Evolutionary conservation across 2,329 filamentous ascomycete species (phyloP).

Genomic region (Periconia sp.): DNA sequence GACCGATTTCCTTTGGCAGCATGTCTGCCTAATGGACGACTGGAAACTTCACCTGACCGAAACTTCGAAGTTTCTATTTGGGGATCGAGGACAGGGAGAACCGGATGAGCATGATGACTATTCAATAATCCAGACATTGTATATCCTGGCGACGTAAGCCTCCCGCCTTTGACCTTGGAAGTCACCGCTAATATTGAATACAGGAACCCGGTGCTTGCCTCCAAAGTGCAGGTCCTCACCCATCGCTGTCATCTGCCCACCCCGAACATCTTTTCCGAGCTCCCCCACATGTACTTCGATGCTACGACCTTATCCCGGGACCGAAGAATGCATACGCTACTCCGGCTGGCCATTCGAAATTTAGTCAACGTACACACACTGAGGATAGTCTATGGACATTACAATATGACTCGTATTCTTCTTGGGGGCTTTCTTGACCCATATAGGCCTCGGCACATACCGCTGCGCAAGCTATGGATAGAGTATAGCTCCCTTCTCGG

Average conservation of each 20-base stretch:
- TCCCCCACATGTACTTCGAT: conserved; percentile 49
- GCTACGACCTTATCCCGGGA: conserved; percentile 49
- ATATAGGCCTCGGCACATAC: conserved; percentile 27
- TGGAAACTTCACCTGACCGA: conserved; percentile 33
- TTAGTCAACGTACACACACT: conserved; percentile 53
- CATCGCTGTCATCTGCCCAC: conserved; percentile 55
- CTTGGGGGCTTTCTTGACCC: conserved; percentile 49
- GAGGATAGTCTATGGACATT: conserved; percentile 53
- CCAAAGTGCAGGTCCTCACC: conserved; percentile 50
- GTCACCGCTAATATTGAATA: conserved; percentile 14
- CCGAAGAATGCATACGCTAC: conserved; percentile 46
- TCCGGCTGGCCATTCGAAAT: conserved; percentile 46
- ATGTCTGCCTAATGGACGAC: conserved; percentile 50
- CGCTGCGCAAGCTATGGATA: conserved; percentile 52
- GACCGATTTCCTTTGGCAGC: conserved; percentile 48
- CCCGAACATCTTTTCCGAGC: conserved; percentile 52
- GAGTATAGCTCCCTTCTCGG: conserved; percentile 50
- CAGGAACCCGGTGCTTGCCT: conserved; percentile 49
- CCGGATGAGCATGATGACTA: conserved; percentile 47
- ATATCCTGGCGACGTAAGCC: conserved; percentile 47
- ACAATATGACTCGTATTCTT: conserved; percentile 47
- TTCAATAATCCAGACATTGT: conserved; percentile 51
- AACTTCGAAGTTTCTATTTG: conserved; percentile 14
- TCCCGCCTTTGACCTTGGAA: neutral
- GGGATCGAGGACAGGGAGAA: conserved; percentile 20